Evolutionary conservation across 2,329 filamentous ascomycete species (phyloP).

Genomic region (Cercospora sesami): DNA sequence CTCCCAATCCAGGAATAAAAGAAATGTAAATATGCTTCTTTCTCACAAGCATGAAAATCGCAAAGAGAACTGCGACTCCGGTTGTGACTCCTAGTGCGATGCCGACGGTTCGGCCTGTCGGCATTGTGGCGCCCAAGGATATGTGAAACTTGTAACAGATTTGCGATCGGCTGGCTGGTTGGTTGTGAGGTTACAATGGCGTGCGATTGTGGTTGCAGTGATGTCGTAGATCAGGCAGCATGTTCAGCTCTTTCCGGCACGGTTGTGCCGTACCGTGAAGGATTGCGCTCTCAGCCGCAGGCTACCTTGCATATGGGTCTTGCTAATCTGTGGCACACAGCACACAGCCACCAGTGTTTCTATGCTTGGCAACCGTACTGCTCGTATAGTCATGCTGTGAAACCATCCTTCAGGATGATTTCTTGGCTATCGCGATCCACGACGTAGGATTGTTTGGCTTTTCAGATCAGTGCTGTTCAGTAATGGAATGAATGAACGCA

Average conservation of each 20-base stretch:
- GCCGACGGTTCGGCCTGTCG: background rate
- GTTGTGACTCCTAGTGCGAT: background rate
- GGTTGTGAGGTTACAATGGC: background rate
- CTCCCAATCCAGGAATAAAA: background rate
- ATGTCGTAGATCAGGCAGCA: background rate
- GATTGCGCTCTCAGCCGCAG: background rate
- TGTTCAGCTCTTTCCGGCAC: background rate
- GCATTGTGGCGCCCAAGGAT: background rate
- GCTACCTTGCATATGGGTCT: background rate
- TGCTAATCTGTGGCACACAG: background rate
- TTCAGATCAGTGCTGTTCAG: background rate
- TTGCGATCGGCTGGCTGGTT: background rate
- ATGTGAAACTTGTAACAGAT: background rate
- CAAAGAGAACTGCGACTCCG: background rate
- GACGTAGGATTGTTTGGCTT: background rate
- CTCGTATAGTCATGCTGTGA: constrained; percentile 2
- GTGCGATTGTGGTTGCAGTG: background rate
- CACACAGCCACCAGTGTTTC: background rate
- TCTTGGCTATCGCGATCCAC: background rate
- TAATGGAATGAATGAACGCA: background rate
- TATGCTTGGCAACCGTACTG: background rate
- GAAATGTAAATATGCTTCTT: constrained; percentile 3
- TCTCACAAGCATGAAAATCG: background rate
- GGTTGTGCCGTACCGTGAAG: background rate
- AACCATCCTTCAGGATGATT: background rate